Evolutionary conservation across 805 yeast genomes (phyloP).

Genomic region (Cephaloascus fragrans): DNA sequence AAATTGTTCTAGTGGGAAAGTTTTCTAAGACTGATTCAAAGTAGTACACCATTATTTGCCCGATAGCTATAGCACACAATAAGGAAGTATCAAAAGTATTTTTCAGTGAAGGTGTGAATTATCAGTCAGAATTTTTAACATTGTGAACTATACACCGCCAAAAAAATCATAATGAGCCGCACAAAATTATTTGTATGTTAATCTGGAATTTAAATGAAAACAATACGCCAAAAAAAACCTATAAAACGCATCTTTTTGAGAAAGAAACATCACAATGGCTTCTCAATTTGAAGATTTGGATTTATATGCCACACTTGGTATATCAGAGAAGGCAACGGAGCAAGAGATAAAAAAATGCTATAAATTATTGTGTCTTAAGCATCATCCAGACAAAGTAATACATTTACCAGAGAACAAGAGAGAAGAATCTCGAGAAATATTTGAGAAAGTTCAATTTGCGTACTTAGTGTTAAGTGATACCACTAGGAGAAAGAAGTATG

Average conservation of each 20-base stretch:
- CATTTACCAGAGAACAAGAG: slow-evolving; percentile 18
- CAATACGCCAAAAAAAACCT: too few species aligned
- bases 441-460: slow-evolving; percentile 68
- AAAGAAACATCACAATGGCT: slow-evolving; percentile 17
- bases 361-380: slow-evolving; percentile 48
- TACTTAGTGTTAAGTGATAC: slow-evolving; percentile 59
- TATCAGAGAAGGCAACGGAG: slow-evolving; percentile 29
- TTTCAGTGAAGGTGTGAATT: too few species aligned
- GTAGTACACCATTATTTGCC: slow-evolving; percentile 32
- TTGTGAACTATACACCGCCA: too few species aligned
- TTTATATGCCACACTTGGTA: slow-evolving; percentile 48
- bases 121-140: too few species aligned
- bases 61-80: neutral
- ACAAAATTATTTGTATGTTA: too few species aligned
- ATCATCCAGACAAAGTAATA: slow-evolving; percentile 66
- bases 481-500: slow-evolving; percentile 46
- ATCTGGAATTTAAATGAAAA: too few species aligned
- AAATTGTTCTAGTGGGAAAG: slow-evolving; percentile 26
- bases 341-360: slow-evolving; percentile 59
- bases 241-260: too few species aligned
- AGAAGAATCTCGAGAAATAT: slow-evolving; percentile 25
- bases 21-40: slow-evolving; percentile 13
- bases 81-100: too few species aligned
- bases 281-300: slow-evolving; percentile 46
- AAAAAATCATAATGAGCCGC: too few species aligned